A percentile compares a stretch with the other conserved stretches of the same genome.
phyloP scores from a whole-genome alignment of 1,284 basidiomycete species.

The Cryptococcus jaspeensis region DNA sequence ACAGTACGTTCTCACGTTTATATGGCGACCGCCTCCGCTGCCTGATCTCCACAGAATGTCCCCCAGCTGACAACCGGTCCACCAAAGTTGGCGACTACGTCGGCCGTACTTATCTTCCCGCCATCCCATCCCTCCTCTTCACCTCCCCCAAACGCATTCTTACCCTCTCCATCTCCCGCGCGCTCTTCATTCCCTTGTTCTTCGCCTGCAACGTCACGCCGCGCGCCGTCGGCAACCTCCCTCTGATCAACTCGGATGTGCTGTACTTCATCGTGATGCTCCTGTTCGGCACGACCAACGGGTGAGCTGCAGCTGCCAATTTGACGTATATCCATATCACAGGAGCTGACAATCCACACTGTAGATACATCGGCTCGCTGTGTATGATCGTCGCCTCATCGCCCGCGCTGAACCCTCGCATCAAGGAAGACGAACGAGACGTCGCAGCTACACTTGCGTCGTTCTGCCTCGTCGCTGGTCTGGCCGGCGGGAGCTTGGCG shows the following conservation, averaged over 20 bases:
- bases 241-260: slow-evolving; percentile 61
- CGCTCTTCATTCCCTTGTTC: slow-evolving; percentile 75
- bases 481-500: slow-evolving; percentile 68
- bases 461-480: slow-evolving; percentile 73
- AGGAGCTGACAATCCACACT: background rate
- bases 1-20: slow-evolving; percentile 34
- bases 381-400: slow-evolving; percentile 50
- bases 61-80: background rate
- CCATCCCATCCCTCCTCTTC: slow-evolving; percentile 63
- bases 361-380: slow-evolving; percentile 40
- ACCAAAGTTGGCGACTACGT: slow-evolving; percentile 71
- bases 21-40: background rate
- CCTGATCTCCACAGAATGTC: too few species aligned
- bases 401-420: slow-evolving; percentile 43
- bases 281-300: slow-evolving; percentile 71
- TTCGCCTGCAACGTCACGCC: slow-evolving; percentile 67
- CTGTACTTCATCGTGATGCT: slow-evolving; percentile 72
- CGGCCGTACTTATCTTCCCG: slow-evolving; percentile 68
- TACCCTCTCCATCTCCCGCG: slow-evolving; percentile 64
- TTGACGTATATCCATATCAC: slow-evolving; percentile 47
- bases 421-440: slow-evolving; percentile 66
- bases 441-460: slow-evolving; percentile 74
- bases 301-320: slow-evolving; percentile 54
- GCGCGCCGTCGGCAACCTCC: slow-evolving; percentile 15
- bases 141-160: slow-evolving; percentile 67